A percentile compares a stretch with the other conserved stretches of the same genome.
Conservation (phyloP, 495 filamentous ascomycete genomes). For the Apodospora peruviana region DNA sequence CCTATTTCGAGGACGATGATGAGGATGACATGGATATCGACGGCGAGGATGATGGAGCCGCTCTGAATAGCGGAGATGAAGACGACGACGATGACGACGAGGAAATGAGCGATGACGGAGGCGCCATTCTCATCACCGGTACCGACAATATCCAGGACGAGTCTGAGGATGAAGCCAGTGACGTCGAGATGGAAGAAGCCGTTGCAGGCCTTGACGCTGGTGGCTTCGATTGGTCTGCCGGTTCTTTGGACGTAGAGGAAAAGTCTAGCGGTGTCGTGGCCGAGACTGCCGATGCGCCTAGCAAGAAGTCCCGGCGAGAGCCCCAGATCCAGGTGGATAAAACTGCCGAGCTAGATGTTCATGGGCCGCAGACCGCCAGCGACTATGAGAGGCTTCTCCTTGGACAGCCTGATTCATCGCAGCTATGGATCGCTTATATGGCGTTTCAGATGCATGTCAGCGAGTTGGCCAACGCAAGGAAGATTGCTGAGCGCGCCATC, state of each 20-base stretch:
- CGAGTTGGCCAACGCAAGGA: slow-evolving; percentile 77
- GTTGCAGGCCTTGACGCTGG: slow-evolving; percentile 61
- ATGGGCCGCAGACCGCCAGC: slow-evolving; percentile 83
- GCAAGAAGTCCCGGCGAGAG: slow-evolving; percentile 66
- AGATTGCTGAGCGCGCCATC: slow-evolving; percentile 83
- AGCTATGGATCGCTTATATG: slow-evolving; percentile 93
- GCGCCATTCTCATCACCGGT: slow-evolving; percentile 47
- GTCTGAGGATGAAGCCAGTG: slow-evolving; percentile 42
- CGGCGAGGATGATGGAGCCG: slow-evolving; percentile 43
- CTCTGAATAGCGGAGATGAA: slow-evolving; percentile 30
- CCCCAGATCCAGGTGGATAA: slow-evolving; percentile 77
- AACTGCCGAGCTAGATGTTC: slow-evolving; percentile 79
- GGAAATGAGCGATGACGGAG: slow-evolving; percentile 47
- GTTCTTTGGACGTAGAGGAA: slow-evolving; percentile 39
- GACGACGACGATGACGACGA: slow-evolving; percentile 42
- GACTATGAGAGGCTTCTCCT: slow-evolving; percentile 93
- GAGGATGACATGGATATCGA: slow-evolving; percentile 51
- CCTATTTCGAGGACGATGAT: slow-evolving; percentile 68
- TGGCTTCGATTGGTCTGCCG: slow-evolving; percentile 85
- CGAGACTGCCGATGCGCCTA: slow-evolving; percentile 43
- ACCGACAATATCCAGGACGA: slow-evolving; percentile 39
- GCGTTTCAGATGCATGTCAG: slow-evolving; percentile 90
- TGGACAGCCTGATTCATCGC: slow-evolving; percentile 81
- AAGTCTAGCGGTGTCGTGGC: slow-evolving; percentile 37
- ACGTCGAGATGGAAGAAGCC: slow-evolving; percentile 44